Base-by-base conservation (phyloP, 1,139 yeast species). In the Lodderomyces parapsilosis region DNA sequence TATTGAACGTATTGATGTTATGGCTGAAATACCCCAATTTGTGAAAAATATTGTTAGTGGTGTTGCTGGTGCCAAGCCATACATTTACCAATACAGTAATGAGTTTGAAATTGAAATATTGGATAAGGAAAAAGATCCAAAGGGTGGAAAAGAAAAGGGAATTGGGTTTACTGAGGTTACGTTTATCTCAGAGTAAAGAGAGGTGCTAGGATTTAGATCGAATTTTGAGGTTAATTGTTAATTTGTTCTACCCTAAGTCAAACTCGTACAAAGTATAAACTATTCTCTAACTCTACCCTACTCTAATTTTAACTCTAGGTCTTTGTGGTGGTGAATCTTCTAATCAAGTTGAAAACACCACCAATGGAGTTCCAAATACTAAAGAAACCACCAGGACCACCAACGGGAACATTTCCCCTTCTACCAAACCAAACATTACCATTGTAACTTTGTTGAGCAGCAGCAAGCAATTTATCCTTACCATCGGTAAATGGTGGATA, bases 1-100 rank as follows among this genome's bases (percentile, higher is more conserved):
- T 54, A 82, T 88, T 43, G 97, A 89, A 68, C 81, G 98, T 59
- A 91, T 93, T 45, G 99, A 93, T 66, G 98, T 93, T 49, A 90
- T 93, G 97, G 90, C 93, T 36, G 99, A 93, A 69, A 85, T 93
- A 49, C 99, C 99, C 36, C 84, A 80, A 53, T 90, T 93, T 66
- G 96, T 93, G 52, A 93, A 93, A 67, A 86, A 84, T 56, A 87
- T 93, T 48, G 98, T 89, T 36, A 82, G 91, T 51, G 96, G 96
- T 47, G 94, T 91, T 45, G 93, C 96, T 11, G 99, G 98, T 43
- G 85, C 98, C 36, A 87, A 84, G 62, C 99, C 99, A 30, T 93
- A 80, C 69, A 91, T 93, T 57, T 93, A 91, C 66, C 99, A 93
- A 69, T 93, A 80, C 68, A 80, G 85, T 60, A 83, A 86, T 62